Evolutionary conservation across 179 eudicot species (phyloP).

Genomic region (Drosera spatulata): DNA sequence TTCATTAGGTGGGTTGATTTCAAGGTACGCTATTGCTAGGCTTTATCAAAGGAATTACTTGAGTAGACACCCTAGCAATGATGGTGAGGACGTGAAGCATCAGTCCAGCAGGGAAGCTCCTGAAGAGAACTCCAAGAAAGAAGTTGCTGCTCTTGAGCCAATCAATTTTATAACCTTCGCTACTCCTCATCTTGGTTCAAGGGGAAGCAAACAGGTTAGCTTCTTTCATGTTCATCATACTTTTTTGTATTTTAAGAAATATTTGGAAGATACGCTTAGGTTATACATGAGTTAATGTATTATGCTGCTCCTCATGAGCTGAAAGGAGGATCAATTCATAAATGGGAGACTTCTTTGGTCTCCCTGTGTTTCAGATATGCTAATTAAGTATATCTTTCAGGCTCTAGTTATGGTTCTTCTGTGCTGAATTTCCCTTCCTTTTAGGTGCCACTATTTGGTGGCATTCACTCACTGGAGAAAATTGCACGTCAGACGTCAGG

Average conservation of each 20-base stretch:
- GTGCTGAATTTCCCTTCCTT: no score
- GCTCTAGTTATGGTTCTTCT: no score
- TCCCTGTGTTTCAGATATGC: no score
- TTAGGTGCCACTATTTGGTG: slow-evolving; percentile 78
- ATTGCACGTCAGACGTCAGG: slow-evolving; percentile 47
- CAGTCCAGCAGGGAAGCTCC: slow-evolving; percentile 11
- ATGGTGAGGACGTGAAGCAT: slow-evolving; percentile 15
- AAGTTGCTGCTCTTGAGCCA: slow-evolving; percentile 85
- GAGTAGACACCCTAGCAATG: slow-evolving; percentile 8
- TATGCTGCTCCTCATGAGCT: no score
- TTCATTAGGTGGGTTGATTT: slow-evolving; percentile 80
- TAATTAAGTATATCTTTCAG: no score
- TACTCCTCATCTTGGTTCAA: slow-evolving; percentile 89
- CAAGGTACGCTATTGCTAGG: slow-evolving; percentile 80
- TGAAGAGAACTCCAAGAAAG: slow-evolving; percentile 33
- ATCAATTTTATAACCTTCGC: slow-evolving; percentile 78
- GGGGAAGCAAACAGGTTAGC: slow-evolving; percentile 83
- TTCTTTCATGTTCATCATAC: background rate
- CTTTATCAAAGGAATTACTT: slow-evolving; percentile 35
- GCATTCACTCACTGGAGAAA: slow-evolving; percentile 50
- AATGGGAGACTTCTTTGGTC: no score
- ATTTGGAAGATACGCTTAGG: no score
- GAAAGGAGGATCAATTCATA: no score
- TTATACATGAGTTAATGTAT: no score
- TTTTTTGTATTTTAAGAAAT: background rate